These are phyloP conservation scores for Penicillium cinerascens DNA, from an alignment of 495 filamentous ascomycete genomes.

Conservation along the genomic window DNA sequence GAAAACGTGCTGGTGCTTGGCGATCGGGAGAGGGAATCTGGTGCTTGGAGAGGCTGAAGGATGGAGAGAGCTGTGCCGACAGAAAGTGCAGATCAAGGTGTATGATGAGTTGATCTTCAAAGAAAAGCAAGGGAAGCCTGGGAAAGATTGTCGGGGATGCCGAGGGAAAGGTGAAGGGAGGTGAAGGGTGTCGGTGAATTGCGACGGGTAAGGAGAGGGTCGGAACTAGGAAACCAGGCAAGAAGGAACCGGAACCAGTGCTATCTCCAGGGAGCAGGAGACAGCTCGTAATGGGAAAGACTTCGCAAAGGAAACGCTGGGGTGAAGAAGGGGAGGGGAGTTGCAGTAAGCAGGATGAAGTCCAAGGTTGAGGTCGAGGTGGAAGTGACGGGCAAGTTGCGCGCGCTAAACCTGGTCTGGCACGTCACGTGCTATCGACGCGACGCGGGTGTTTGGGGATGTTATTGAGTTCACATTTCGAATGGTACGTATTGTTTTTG, in stretches of 20 bases:
- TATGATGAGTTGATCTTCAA: conserved; percentile 12
- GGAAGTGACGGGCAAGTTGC: conserved; percentile 17
- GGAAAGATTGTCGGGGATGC: conserved; percentile 8
- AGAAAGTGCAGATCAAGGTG: conserved; percentile 26
- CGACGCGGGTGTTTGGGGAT: conserved; percentile 7
- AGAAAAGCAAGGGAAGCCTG: conserved; percentile 15
- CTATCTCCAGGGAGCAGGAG: conserved; percentile 1
- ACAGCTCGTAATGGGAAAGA: neutral
- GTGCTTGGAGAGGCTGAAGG: conserved; percentile 42
- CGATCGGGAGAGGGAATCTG: conserved; percentile 44
- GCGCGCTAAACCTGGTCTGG: conserved; percentile 10
- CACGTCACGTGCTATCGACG: conserved; percentile 13
- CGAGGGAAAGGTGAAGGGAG: conserved; percentile 13
- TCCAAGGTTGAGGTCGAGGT: conserved; percentile 20
- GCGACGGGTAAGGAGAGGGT: conserved; percentile 21
- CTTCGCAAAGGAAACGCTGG: neutral
- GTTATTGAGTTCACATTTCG: neutral
- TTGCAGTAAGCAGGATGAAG: conserved; percentile 10
- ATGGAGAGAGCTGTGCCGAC: conserved; percentile 32
- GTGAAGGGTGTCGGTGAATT: conserved; percentile 18
- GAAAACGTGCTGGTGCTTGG: conserved; percentile 85
- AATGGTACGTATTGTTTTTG: neutral
- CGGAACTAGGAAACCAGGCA: conserved; percentile 21
- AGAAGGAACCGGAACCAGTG: conserved; percentile 3
- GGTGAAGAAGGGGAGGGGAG: conserved; percentile 8